These are phyloP conservation scores for Triticum aestivum DNA, from an alignment of 176 grass and related monocot species.

Conservation along the genomic window IWGSC_CS_RefSeq_v2.1 NC_057794.1:139012713-139013212, in stretches of 20 bases:
- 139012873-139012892: background rate
- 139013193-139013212: too few species aligned
- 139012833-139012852: background rate
- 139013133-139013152: too few species aligned
- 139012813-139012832: background rate
- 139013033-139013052: background rate
- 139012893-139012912: constrained; percentile 13
- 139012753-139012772: background rate
- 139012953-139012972: background rate
- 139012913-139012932: constrained; percentile 1
- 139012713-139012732: background rate
- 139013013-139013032: background rate
- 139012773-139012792: background rate
- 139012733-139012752: background rate
- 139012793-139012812: constrained; percentile 9
- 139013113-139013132: too few species aligned
- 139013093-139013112: too few species aligned
- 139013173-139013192: too few species aligned
- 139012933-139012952: background rate
- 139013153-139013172: too few species aligned
- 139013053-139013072: constrained; percentile 2
- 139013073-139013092: background rate
- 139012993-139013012: background rate
- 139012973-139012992: background rate
- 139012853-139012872: constrained; percentile 12